Conservation (phyloP, 176 grass and related monocot genomes). For the Hordeum marinum region DNA sequence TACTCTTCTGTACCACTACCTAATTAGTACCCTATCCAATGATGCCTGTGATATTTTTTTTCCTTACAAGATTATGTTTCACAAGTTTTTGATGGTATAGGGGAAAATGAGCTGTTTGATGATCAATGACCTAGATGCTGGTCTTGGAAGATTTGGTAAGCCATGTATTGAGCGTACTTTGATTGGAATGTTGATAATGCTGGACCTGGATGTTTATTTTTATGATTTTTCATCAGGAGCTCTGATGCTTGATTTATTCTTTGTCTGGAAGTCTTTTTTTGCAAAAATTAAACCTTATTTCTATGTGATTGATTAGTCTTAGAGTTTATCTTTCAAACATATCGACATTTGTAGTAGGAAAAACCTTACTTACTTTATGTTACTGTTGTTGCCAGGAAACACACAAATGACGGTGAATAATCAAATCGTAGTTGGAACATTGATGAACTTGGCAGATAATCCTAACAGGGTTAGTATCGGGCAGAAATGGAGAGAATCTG, state of each 20-base stretch:
- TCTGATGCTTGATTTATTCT: background rate
- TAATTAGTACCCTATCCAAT: background rate
- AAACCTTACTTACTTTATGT: background rate
- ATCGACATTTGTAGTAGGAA: background rate
- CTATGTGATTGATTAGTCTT: background rate
- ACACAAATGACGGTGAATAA: slow-evolving; percentile 98
- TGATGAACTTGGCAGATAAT: slow-evolving; percentile 97
- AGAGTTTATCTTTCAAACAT: background rate
- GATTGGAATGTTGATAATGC: background rate
- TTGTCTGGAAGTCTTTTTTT: background rate
- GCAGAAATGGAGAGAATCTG: slow-evolving; percentile 86
- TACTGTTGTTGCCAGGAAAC: slow-evolving; percentile 59
- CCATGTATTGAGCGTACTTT: slow-evolving; percentile 23
- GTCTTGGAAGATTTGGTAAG: slow-evolving; percentile 93
- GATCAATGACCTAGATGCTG: slow-evolving; percentile 99
- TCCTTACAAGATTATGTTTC: slow-evolving; percentile 15
- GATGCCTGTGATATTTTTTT: background rate
- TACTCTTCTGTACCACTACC: background rate
- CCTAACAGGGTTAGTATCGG: slow-evolving; percentile 88
- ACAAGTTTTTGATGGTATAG: slow-evolving; percentile 41
- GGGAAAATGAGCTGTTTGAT: slow-evolving; percentile 96
- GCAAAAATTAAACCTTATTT: background rate
- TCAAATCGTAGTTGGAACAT: slow-evolving; percentile 86
- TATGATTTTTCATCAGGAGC: background rate
- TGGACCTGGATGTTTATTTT: background rate